Conservation (phyloP, 139 green algal species). For the Astrephomene gubernaculifera region DNA sequence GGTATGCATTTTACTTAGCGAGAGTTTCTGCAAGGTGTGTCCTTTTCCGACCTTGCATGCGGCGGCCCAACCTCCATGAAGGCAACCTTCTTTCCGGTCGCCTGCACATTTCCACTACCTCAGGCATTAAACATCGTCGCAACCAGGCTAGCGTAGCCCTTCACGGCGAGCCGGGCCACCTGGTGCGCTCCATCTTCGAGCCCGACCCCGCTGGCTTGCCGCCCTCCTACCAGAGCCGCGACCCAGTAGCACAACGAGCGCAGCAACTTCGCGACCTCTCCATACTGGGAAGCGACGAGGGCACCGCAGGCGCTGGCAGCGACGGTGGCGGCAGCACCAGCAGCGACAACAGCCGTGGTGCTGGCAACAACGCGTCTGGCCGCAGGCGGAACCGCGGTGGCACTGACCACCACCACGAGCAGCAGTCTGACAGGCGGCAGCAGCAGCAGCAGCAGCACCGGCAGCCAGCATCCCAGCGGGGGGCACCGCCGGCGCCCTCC, state of each 20-base stretch:
- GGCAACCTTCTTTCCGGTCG: no score
- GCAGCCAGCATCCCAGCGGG: neutral
- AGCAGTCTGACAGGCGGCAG: no score
- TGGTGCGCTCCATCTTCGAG: constrained; percentile 28
- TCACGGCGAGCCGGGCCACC: constrained; percentile 7
- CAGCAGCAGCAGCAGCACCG: neutral
- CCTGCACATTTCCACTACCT: neutral
- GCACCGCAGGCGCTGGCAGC: no score
- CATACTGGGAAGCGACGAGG: neutral
- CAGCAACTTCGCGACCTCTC: neutral
- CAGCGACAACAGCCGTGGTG: neutral
- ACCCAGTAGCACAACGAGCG: neutral
- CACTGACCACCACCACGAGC: no score
- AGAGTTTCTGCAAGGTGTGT: no score
- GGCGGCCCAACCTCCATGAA: no score
- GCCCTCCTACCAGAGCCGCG: neutral
- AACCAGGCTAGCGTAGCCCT: constrained; percentile 17
- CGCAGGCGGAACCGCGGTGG: no score
- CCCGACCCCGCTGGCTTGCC: neutral
- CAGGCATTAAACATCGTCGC: constrained; percentile 28
- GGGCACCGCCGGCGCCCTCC: neutral
- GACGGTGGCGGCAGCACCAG: neutral
- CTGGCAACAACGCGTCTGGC: neutral
- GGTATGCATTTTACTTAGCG: neutral
- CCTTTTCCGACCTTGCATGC: no score